phyloP scores from a whole-genome alignment of 495 filamentous ascomycete genomes.

The Podospora bellae-mahoneyi region DNA sequence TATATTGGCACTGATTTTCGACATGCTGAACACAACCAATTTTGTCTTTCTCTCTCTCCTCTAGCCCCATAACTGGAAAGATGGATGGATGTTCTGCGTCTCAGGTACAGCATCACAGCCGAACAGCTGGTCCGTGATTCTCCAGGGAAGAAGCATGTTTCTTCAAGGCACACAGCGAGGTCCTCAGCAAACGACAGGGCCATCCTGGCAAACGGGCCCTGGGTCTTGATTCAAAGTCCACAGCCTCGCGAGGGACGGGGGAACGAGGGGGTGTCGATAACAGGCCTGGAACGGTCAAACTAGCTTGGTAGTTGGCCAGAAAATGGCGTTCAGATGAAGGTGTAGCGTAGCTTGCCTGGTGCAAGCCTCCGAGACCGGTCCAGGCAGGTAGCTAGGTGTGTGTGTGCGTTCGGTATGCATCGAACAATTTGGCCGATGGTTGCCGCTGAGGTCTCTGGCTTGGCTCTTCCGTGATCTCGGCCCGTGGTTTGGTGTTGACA shows the following conservation, averaged over 20 bases:
- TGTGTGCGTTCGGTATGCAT: background rate
- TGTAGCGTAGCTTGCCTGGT: too few relatives aligned
- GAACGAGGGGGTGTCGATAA: background rate
- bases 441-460: background rate
- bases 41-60: background rate
- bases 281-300: background rate
- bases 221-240: background rate
- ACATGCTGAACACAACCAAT: background rate
- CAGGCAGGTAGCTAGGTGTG: too few relatives aligned
- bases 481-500: background rate
- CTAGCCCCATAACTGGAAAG: background rate
- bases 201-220: background rate
- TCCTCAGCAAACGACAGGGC: constrained; percentile 1
- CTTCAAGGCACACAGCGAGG: background rate
- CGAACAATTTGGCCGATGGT: background rate
- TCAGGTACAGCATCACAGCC: constrained; percentile 9
- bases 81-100: background rate
- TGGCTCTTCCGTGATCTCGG: too few relatives aligned
- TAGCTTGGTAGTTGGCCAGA: background rate
- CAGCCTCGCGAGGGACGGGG: background rate
- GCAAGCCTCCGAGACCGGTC: too few relatives aligned
- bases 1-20: background rate
- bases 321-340: background rate
- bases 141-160: constrained; percentile 5
- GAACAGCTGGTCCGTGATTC: constrained; percentile 9